A percentile compares a stretch with the other conserved stretches of the same genome.
Conservation (phyloP, 768 basidiomycete species). For the Pleurotus platypus region DNA sequence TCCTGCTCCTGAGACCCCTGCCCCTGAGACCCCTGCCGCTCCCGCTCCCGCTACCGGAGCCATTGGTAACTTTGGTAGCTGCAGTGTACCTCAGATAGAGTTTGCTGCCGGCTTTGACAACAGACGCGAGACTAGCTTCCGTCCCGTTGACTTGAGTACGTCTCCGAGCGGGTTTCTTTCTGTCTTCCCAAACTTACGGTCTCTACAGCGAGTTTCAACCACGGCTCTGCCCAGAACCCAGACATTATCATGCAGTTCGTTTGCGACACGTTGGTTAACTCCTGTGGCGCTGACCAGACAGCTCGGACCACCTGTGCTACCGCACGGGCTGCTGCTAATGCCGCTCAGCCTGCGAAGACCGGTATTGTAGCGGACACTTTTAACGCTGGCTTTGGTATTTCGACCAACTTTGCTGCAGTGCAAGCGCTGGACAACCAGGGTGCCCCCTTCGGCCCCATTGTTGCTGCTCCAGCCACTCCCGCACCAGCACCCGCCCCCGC, state of each 20-base stretch:
- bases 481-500: constrained; percentile 13
- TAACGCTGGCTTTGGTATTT: constrained; percentile 38
- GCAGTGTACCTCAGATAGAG: constrained; percentile 53
- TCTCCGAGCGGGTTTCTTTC: not conserved
- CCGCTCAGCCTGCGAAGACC: constrained; percentile 34
- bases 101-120: constrained; percentile 57
- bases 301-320: constrained; percentile 45
- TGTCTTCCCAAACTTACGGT: too few relatives aligned
- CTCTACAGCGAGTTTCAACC: constrained; percentile 38
- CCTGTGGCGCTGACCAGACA: constrained; percentile 49
- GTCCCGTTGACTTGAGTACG: constrained; percentile 44
- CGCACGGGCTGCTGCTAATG: constrained; percentile 37
- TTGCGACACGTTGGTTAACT: constrained; percentile 50
- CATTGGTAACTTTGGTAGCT: constrained; percentile 50
- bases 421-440: constrained; percentile 10
- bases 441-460: not conserved
- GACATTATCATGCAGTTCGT: constrained; percentile 33
- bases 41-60: constrained; percentile 16
- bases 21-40: constrained; percentile 11
- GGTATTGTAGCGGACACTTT: constrained; percentile 59
- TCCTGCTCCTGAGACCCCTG: constrained; percentile 20
- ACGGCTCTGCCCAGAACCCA: constrained; percentile 48
- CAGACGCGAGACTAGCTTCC: constrained; percentile 57
- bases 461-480: constrained; percentile 13
- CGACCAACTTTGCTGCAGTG: constrained; percentile 35